These are phyloP conservation scores for Pythium apleroticum DNA, from an alignment of 352 stramenopile species.

Conservation along the genomic window DNA sequence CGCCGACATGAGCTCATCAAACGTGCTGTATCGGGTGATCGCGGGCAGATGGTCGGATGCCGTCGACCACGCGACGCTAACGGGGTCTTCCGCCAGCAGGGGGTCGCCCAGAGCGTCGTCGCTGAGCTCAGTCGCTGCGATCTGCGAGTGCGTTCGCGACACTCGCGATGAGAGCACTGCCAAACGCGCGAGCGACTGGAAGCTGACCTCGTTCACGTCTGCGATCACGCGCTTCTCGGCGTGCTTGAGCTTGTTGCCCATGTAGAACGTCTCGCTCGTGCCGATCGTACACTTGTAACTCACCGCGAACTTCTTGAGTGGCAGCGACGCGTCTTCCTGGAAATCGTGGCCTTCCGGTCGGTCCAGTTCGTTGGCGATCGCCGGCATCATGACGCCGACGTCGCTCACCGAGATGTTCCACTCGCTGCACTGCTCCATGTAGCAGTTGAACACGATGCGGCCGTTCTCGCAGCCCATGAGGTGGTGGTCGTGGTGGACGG, in stretches of 20 bases:
- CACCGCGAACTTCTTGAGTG: constrained; percentile 87
- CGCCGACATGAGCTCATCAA: constrained; percentile 89
- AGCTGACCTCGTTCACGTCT: constrained; percentile 85
- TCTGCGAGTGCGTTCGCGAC: constrained; percentile 61
- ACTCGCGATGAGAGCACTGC: constrained; percentile 83
- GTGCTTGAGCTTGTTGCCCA: constrained; percentile 83
- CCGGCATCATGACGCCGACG: constrained; percentile 87
- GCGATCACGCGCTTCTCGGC: constrained; percentile 71
- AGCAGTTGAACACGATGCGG: constrained; percentile 89
- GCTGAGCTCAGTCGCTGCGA: constrained; percentile 38
- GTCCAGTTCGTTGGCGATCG: constrained; percentile 87
- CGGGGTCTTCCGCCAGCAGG: constrained; percentile 73
- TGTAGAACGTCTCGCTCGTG: constrained; percentile 85
- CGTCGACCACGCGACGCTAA: constrained; percentile 70
- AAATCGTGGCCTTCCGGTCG: constrained; percentile 88
- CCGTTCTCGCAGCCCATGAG: constrained; percentile 85
- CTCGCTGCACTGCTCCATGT: constrained; percentile 90
- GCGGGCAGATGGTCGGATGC: constrained; percentile 67
- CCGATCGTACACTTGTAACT: constrained; percentile 91
- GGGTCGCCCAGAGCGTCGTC: constrained; percentile 53
- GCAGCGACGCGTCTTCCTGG: constrained; percentile 85
- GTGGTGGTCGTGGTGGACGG: constrained; percentile 88
- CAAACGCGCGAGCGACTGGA: constrained; percentile 80
- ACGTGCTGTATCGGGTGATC: constrained; percentile 88
- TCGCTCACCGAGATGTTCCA: constrained; percentile 90